Conservation (phyloP, 768 basidiomycete species). For the Cyathus striatus region DNA sequence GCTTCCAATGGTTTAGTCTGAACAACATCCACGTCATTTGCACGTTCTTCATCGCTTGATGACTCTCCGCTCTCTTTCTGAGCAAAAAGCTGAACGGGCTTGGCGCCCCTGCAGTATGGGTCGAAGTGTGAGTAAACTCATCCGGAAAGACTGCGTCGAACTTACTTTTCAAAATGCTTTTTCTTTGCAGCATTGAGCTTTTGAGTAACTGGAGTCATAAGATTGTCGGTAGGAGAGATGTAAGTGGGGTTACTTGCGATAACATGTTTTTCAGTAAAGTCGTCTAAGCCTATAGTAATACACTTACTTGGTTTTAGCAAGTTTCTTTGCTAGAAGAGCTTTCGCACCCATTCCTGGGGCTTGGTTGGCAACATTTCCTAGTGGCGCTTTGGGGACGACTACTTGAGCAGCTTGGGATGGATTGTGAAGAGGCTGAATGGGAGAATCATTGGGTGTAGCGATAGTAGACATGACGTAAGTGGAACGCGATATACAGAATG, state of each 20-base stretch:
- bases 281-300: background rate
- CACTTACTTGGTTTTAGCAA: slow-evolving; percentile 84
- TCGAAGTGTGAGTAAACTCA: slow-evolving; percentile 5
- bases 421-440: slow-evolving; percentile 82
- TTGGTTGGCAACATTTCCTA: slow-evolving; percentile 60
- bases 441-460: slow-evolving; percentile 61
- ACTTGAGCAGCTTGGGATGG: slow-evolving; percentile 76
- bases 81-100: slow-evolving; percentile 59
- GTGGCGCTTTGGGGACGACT: slow-evolving; percentile 73
- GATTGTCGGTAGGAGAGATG: slow-evolving; percentile 91
- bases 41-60: slow-evolving; percentile 32
- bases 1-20: slow-evolving; percentile 30
- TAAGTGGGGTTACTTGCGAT: slow-evolving; percentile 72
- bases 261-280: slow-evolving; percentile 5
- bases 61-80: slow-evolving; percentile 32
- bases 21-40: no score
- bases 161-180: slow-evolving; percentile 89
- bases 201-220: slow-evolving; percentile 91
- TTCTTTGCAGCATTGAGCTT: slow-evolving; percentile 90
- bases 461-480: slow-evolving; percentile 45
- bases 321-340: slow-evolving; percentile 88
- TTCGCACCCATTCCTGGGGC: slow-evolving; percentile 81
- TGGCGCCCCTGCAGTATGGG: slow-evolving; percentile 41
- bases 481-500: no score
- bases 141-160: slow-evolving; percentile 7